Conservation (phyloP, 228 moss, liverwort and hornwort species). For the Sphagnum magellanicum region DNA sequence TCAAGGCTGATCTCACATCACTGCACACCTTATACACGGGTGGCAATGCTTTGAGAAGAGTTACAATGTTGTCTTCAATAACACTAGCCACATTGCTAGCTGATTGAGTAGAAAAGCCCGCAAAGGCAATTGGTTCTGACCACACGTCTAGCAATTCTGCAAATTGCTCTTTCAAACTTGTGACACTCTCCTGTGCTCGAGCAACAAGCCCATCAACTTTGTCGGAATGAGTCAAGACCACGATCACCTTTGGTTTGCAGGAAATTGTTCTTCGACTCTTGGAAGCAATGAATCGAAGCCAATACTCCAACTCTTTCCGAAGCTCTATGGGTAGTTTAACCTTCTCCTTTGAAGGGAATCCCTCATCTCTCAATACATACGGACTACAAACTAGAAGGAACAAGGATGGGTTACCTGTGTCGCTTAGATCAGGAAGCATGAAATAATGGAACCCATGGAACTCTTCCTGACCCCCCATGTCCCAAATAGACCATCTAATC, state of each 20-base stretch:
- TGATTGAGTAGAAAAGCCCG: neutral
- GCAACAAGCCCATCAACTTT: neutral
- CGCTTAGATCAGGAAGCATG: neutral
- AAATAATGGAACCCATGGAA: neutral
- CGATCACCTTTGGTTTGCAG: neutral
- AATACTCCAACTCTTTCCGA: neutral
- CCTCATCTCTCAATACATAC: neutral
- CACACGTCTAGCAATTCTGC: neutral
- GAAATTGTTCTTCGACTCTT: neutral
- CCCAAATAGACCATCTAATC: neutral
- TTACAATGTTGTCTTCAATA: neutral
- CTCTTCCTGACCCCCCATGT: neutral
- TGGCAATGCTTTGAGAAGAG: neutral
- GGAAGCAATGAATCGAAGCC: slow-evolving; percentile 1
- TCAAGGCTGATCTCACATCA: neutral
- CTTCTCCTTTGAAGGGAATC: neutral
- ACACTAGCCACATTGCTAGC: neutral
- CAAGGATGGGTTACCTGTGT: neutral
- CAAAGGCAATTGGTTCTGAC: neutral
- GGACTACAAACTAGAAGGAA: neutral
- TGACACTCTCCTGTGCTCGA: neutral
- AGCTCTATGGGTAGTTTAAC: neutral
- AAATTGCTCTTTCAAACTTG: slow-evolving; percentile 1
- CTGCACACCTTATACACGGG: neutral
- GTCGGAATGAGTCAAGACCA: neutral